Conservation (phyloP, 2,329 filamentous ascomycete species). For the Rasamsonia emersonii region DNA sequence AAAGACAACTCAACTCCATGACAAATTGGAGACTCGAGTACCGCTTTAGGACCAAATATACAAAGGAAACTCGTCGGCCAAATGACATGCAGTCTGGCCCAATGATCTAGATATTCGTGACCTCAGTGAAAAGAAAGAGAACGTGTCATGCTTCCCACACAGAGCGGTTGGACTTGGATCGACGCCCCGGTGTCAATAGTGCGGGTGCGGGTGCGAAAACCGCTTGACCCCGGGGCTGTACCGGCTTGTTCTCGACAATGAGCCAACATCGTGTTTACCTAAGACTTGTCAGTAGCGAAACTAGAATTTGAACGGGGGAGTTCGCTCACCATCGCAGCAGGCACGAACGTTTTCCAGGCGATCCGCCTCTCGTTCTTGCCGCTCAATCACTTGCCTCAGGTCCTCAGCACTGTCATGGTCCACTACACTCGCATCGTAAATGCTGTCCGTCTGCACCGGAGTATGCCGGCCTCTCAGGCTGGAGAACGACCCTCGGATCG, state of each 20-base stretch:
- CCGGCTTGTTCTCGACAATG: slow-evolving; percentile 32
- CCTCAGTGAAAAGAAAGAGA: slow-evolving; percentile 1
- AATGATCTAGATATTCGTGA: slow-evolving; percentile 1
- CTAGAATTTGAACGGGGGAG: not conserved
- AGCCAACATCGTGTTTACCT: slow-evolving; percentile 65
- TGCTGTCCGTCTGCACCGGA: slow-evolving; percentile 17
- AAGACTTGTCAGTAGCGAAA: slow-evolving; percentile 1
- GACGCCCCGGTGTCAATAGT: too few species aligned
- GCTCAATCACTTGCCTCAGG: slow-evolving; percentile 67
- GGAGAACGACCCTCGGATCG: slow-evolving; percentile 43
- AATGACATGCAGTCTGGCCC: slow-evolving; percentile 8
- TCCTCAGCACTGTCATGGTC: slow-evolving; percentile 73
- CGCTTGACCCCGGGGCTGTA: slow-evolving; percentile 32
- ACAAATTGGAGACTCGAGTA: too few species aligned
- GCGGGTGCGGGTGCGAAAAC: slow-evolving; percentile 24
- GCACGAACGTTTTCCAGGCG: slow-evolving; percentile 89
- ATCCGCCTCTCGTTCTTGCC: slow-evolving; percentile 57
- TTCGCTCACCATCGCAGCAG: slow-evolving; percentile 83
- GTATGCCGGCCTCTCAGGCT: slow-evolving; percentile 37
- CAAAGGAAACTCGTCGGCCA: slow-evolving; percentile 17
- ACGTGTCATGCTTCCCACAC: too few species aligned
- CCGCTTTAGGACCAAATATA: slow-evolving; percentile 5
- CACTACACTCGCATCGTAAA: slow-evolving; percentile 31
- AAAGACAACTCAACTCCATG: too few species aligned
- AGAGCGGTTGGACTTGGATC: too few species aligned